Evolutionary conservation across 106 monocot species (phyloP), one percentile per base, ranked within the genome.

Genomic region (Amphibolis antarctica): DNA sequence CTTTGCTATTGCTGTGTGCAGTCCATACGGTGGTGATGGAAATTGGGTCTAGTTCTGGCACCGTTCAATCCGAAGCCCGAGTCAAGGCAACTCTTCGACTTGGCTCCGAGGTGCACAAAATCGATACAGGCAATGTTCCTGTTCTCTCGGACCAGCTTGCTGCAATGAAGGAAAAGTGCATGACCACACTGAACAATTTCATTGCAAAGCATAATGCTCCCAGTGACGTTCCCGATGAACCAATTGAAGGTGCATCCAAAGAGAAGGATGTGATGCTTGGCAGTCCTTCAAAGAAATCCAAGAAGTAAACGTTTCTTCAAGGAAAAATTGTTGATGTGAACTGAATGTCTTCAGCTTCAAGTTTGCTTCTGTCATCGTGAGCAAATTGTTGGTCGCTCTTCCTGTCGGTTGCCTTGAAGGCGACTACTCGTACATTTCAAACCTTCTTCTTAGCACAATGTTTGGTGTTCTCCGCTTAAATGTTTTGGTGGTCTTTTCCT

Each of bases 181-280:
- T 86, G 91, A 60, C 30, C 42, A 79, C 84, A 50, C 73, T 92
- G 6, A 92, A 81, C 61, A 81, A 79, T 7, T 86, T 74, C 69
- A 84, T 86, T 50, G 79, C 80, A 48, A 91, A 65, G 42, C 80
- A 86, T 55, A 86, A 86, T 57, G 78, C 55, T 14, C 80, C 83
- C 4, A 76, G 48, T 62, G 90, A 90, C 31, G 83, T 90, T 64
- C 85, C 85, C 53, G 90, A 90, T 46, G 85, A 90, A 76, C 27
- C 75, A 0, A 45, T 82, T 14, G 60, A 70, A 6, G 64, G 67
- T 11, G 67, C 70, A 17, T 81, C 75, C 24, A 77, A 80, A 15
- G 81, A 81, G 42, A 63, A 46, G 0, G 73, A 66, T 12, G 69
- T 63, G 19, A 64, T 29, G 15, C 19, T 66, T 1, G 67, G 78